Evolutionary conservation across 1,139 yeast species (phyloP).

Genomic region (Candida tetrigidarum): DNA sequence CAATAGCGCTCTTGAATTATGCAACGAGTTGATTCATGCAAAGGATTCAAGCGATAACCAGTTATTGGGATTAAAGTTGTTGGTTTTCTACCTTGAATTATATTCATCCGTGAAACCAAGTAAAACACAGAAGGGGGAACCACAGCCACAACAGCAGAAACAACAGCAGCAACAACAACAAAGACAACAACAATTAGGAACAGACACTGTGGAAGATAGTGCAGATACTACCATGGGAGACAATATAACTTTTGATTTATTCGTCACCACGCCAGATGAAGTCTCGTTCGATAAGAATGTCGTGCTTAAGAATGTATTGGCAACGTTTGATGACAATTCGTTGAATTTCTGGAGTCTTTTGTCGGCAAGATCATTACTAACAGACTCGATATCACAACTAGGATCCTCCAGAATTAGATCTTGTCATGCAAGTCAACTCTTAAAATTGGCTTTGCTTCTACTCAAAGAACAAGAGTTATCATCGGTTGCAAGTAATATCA

Average conservation of each 20-base stretch:
- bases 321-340: slow-evolving; percentile 26
- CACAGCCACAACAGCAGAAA: too few species aligned
- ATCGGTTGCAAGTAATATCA: slow-evolving; percentile 25
- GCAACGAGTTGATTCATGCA: slow-evolving; percentile 22
- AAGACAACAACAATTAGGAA: too few species aligned
- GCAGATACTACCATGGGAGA: slow-evolving; percentile 6
- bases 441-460: slow-evolving; percentile 51
- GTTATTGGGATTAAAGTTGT: slow-evolving; percentile 32
- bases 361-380: slow-evolving; percentile 30
- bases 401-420: background rate
- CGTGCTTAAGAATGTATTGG: slow-evolving; percentile 22
- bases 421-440: slow-evolving; percentile 19
- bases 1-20: slow-evolving; percentile 23
- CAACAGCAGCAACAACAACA: too few species aligned
- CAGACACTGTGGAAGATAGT: slow-evolving; percentile 2
- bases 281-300: slow-evolving; percentile 15
- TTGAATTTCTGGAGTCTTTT: slow-evolving; percentile 41
- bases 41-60: slow-evolving; percentile 24
- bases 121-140: background rate
- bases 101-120: background rate
- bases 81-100: slow-evolving; percentile 28
- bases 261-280: slow-evolving; percentile 10
- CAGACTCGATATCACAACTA: slow-evolving; percentile 9
- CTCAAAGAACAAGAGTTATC: slow-evolving; percentile 35
- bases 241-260: slow-evolving; percentile 18